Conservation (phyloP, 1,284 basidiomycete genomes). For the Cystobasidium sp. region DNA sequence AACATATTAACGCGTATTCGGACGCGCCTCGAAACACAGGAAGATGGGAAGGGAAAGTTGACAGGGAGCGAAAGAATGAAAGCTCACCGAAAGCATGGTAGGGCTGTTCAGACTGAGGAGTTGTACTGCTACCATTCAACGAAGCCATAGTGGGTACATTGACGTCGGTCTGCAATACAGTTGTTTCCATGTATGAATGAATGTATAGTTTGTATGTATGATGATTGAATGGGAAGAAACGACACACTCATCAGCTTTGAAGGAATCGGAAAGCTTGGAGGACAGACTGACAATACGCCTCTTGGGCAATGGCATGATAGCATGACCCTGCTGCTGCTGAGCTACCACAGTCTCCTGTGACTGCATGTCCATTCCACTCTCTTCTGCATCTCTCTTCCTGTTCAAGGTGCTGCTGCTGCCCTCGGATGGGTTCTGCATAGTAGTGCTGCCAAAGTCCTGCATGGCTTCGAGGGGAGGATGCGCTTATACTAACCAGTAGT, state of each 20-base stretch:
- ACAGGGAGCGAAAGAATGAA: neutral
- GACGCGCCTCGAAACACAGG: neutral
- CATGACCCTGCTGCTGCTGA: neutral
- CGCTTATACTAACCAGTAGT: no score
- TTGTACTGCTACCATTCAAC: neutral
- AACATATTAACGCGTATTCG: neutral
- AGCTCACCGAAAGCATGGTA: slow-evolving; percentile 30
- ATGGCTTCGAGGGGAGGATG: no score
- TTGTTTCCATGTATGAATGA: neutral
- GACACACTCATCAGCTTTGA: no score
- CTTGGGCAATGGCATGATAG: slow-evolving; percentile 23
- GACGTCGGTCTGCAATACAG: neutral
- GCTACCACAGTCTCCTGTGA: neutral
- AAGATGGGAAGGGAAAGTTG: neutral
- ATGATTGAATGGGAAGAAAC: no score
- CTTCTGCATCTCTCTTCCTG: slow-evolving; percentile 29
- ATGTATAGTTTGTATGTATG: no score
- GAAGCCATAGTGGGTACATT: slow-evolving; percentile 15
- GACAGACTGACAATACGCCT: slow-evolving; percentile 10
- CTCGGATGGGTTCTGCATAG: slow-evolving; percentile 5
- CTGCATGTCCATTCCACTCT: slow-evolving; percentile 14
- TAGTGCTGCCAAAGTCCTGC: slow-evolving; percentile 18
- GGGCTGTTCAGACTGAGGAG: neutral
- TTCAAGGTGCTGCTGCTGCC: slow-evolving; percentile 9
- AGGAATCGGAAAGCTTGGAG: neutral